Percentiles rank a stretch among this genome's conserved stretches.
These are phyloP conservation scores for Corinectria fuckeliana DNA, from an alignment of 2,329 filamentous ascomycete genomes.

Conservation along the genomic window DNA sequence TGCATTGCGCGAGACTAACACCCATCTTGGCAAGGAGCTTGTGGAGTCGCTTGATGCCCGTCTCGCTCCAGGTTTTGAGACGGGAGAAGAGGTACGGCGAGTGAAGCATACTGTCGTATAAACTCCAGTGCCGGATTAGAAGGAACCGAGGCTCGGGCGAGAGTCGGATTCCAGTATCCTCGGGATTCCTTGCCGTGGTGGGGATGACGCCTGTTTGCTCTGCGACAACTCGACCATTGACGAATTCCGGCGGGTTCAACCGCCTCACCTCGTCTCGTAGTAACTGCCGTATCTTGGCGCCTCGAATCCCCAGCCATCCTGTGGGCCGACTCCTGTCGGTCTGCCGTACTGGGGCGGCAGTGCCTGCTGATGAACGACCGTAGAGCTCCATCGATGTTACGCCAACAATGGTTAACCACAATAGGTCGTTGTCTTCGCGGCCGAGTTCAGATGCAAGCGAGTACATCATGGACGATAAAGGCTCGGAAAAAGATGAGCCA, in stretches of 20 bases:
- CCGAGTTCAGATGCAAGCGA: constrained; percentile 93
- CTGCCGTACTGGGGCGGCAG: constrained; percentile 65
- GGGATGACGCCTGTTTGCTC: constrained; percentile 84
- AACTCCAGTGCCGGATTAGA: constrained; percentile 92
- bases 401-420: constrained; percentile 95
- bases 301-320: constrained; percentile 83
- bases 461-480: constrained; percentile 93
- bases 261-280: constrained; percentile 93
- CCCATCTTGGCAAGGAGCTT: constrained; percentile 99
- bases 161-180: constrained; percentile 88
- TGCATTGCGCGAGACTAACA: constrained; percentile 90
- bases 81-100: constrained; percentile 92
- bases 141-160: constrained; percentile 94
- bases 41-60: constrained; percentile 84
- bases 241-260: constrained; percentile 79
- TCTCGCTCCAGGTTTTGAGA: constrained; percentile 93
- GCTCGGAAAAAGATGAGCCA: constrained; percentile 91
- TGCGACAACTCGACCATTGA: constrained; percentile 65
- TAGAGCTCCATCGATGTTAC: constrained; percentile 94
- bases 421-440: constrained; percentile 92
- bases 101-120: constrained; percentile 98
- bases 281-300: constrained; percentile 83
- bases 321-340: constrained; percentile 64
- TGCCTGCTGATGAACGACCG: constrained; percentile 81
- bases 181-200: constrained; percentile 85